Base-by-base conservation (phyloP, 106 monocot genomes). In the Dactylorhiza incarnata region DNA sequence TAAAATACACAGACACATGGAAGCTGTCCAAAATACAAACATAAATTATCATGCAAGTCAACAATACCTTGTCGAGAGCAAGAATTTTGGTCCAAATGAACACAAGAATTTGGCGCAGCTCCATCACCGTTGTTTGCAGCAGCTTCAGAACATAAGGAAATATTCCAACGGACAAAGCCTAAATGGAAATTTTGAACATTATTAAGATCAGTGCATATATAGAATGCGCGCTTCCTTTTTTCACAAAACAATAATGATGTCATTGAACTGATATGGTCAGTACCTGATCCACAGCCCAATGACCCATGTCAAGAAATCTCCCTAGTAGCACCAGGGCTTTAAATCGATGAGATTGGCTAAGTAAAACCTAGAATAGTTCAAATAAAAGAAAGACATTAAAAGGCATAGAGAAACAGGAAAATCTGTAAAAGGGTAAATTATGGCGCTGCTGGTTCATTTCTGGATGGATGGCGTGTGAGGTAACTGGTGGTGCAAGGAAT, bases 81-180 rank as follows among this genome's bases (percentile, higher is more conserved):
- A 96, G 93, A 58, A 96, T 96, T 80, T 96, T 96, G 22, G 96
- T 93, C 96, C 96, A 96, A 65, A 93, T 93, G 67, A 96, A 96
- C 26, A 96, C 93, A 76, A 96, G 96, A 84, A 93, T 93, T 78
- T 93, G 89, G 2, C 93, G 85, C 71, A 96, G 79, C 45, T 96
- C 96, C 73, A 86, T 75, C 20, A 91, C 93, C 51, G 87, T 91
- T 52, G 93, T 96, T 91, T 91, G 93, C 4, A 96, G 82, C 49
- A 96, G 74, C 78, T 96, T 96, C 26, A 96, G 93, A 22, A 96
- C 96, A 76, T 93, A 96, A 20, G 96, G 96, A 70, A 93, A 96
- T 45, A 96, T 93, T 49, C 96, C 96, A 77, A 96, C 96, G 7
- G 96, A 96, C 68, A 96, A 80, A 12, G 96, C 96, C 96, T 96